These are phyloP conservation scores for Ophiocordyceps camponoti-floridani DNA, from an alignment of 2,329 filamentous ascomycete genomes.

Conservation along the genomic window DNA sequence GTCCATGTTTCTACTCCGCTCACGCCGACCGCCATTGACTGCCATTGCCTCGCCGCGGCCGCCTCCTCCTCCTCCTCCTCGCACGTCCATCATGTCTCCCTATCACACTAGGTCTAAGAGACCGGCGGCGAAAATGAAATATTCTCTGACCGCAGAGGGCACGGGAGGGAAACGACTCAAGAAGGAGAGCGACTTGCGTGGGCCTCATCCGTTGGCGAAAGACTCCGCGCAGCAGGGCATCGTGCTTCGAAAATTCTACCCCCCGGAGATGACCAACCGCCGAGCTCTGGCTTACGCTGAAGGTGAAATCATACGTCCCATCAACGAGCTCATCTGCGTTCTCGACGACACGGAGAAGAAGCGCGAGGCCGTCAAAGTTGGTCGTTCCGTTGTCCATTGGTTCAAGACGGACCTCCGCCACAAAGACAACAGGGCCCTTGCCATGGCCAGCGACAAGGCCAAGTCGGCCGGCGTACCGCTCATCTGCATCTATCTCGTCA, in stretches of 20 bases:
- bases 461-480: slow-evolving; percentile 51
- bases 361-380: slow-evolving; percentile 32
- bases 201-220: slow-evolving; percentile 27
- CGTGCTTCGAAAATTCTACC: slow-evolving; percentile 61
- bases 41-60: background rate
- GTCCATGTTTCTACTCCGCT: slow-evolving; percentile 1
- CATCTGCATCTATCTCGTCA: slow-evolving; percentile 61
- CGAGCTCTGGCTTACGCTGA: slow-evolving; percentile 58
- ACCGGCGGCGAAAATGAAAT: slow-evolving; percentile 8
- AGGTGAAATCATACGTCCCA: slow-evolving; percentile 53
- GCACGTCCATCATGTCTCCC: slow-evolving; percentile 9
- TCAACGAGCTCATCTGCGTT: slow-evolving; percentile 45
- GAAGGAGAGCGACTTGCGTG: slow-evolving; percentile 17
- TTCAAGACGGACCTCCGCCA: slow-evolving; percentile 70
- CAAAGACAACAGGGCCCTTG: slow-evolving; percentile 55
- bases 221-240: slow-evolving; percentile 38
- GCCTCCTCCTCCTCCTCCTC: background rate
- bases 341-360: slow-evolving; percentile 39
- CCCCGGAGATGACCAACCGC: slow-evolving; percentile 67
- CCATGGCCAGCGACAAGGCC: slow-evolving; percentile 46
- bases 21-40: background rate
- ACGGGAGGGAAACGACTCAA: slow-evolving; percentile 14
- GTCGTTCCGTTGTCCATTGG: slow-evolving; percentile 65
- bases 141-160: slow-evolving; percentile 5
- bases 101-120: slow-evolving; percentile 5